Evolutionary conservation across 768 basidiomycete genomes (phyloP).

Genomic region (Mycena maculata): DNA sequence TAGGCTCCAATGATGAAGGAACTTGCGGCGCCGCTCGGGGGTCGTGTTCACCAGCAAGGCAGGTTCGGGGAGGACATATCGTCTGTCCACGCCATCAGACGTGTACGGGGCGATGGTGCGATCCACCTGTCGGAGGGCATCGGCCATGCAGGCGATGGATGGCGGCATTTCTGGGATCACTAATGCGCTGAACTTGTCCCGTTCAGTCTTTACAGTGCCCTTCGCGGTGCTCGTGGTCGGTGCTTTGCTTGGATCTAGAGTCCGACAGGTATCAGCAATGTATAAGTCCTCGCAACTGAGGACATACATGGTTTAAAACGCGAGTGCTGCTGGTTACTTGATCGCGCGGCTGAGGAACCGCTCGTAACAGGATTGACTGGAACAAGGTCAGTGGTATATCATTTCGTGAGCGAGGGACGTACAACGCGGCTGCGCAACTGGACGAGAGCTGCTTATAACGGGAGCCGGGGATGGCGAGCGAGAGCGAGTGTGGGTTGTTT

Average conservation of each 20-base stretch:
- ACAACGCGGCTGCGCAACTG: too few species aligned
- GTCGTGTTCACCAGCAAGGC: background rate
- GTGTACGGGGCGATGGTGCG: background rate
- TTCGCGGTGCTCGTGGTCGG: background rate
- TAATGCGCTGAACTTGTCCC: background rate
- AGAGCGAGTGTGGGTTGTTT: background rate
- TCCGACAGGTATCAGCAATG: too few species aligned
- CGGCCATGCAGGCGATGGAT: background rate
- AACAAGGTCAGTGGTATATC: too few species aligned
- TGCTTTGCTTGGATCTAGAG: background rate
- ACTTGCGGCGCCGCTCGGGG: background rate
- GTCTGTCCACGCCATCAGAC: background rate
- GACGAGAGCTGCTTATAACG: background rate
- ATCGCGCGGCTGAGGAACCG: too few species aligned
- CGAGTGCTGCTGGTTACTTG: background rate
- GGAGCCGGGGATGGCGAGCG: background rate
- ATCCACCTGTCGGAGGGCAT: background rate
- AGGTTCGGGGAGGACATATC: background rate
- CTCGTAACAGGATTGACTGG: too few species aligned
- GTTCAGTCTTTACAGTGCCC: background rate
- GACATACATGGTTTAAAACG: background rate
- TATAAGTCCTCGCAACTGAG: background rate
- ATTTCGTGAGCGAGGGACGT: too few species aligned
- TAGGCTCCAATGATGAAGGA: background rate
- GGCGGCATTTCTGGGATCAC: background rate